Evolutionary conservation across 768 basidiomycete genomes (phyloP), one percentile per base, ranked within the genome.

Genomic region (Roridomyces roridus): DNA sequence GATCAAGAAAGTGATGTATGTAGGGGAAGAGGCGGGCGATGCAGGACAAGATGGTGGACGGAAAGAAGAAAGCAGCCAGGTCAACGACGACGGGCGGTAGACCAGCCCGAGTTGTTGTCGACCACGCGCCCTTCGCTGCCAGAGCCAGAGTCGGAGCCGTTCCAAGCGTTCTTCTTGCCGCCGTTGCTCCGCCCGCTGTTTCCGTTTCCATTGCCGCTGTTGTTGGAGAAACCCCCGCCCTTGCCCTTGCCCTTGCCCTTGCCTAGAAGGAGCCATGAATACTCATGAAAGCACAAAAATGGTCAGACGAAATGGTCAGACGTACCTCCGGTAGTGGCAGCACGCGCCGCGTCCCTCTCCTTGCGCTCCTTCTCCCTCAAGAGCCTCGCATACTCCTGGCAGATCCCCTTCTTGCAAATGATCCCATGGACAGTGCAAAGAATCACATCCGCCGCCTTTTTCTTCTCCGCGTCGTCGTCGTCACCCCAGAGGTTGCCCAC

Each of bases 361-460:
- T 55, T 57, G 41, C 55, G 53, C 51, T 66, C 67, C 60, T 67
- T 59, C 58, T 70, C 67, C 60, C 58, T 68, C 51, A 72, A 35
- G 21, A 67, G 46, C 52, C 65, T 66, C 41, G 69, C 63, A 64
- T 71, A 67, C 59, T 71, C 74, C 17, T 50, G 51, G 43, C 77
- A 78, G 1, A 76, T 72, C 25, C 74, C 75, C 64, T 74, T 74
- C 65, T 72, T 74, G 45, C 77, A 77, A 17, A 67, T 54, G 20
- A 64, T 59, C 37, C 62, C 58, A 59, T 75, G 74, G 31, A 65
- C 67, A 0, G 65, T 65, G 48, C 75, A 76, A 41, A 69, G n/a
- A 10, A 69, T 52, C 12, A 55, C 57, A 35, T 49, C 51, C 18
- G 42, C 50, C 35, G 26, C 6, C 46, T 51, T 51, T 43, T 55